phyloP scores from a whole-genome alignment of 805 yeast species.

The Ascoidea asiatica region DNA sequence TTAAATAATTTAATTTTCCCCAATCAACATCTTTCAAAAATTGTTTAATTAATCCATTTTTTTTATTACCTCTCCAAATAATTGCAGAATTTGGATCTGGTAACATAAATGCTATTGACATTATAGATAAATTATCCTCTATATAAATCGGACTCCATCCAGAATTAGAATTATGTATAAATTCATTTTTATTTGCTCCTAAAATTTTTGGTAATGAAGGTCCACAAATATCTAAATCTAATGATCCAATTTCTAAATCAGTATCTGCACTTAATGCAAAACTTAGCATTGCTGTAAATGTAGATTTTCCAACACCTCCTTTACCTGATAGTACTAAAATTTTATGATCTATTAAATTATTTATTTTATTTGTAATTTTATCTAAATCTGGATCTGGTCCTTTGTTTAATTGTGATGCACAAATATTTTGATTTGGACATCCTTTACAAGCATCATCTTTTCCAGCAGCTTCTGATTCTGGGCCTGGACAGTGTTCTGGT shows the following conservation, averaged over 20 bases:
- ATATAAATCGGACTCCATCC: constrained; percentile 98
- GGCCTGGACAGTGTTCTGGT: constrained; percentile 98
- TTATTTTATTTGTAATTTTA: constrained; percentile 51
- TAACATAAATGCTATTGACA: constrained; percentile 90
- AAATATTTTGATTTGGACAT: constrained; percentile 86
- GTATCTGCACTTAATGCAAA: constrained; percentile 83
- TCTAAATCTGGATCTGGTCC: constrained; percentile 95
- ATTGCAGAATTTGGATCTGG: constrained; percentile 90
- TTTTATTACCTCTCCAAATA: constrained; percentile 97
- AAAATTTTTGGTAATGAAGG: constrained; percentile 93
- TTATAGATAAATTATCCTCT: constrained; percentile 86
- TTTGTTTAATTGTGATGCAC: constrained; percentile 66
- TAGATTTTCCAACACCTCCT: constrained; percentile 75
- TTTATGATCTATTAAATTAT: constrained; percentile 59
- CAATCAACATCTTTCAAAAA: constrained; percentile 91
- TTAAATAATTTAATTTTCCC: constrained; percentile 48
- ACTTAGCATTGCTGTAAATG: constrained; percentile 87
- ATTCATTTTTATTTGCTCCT: constrained; percentile 70
- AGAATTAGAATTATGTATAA: constrained; percentile 74
- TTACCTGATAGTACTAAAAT: constrained; percentile 58
- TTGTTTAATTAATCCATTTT: constrained; percentile 84
- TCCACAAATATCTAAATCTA: constrained; percentile 97
- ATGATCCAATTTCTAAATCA: constrained; percentile 80
- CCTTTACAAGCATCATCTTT: constrained; percentile 88
- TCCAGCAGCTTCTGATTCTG: constrained; percentile 90